Conservation (phyloP, 306 rosid species). For the Pyrus communis region DNA sequence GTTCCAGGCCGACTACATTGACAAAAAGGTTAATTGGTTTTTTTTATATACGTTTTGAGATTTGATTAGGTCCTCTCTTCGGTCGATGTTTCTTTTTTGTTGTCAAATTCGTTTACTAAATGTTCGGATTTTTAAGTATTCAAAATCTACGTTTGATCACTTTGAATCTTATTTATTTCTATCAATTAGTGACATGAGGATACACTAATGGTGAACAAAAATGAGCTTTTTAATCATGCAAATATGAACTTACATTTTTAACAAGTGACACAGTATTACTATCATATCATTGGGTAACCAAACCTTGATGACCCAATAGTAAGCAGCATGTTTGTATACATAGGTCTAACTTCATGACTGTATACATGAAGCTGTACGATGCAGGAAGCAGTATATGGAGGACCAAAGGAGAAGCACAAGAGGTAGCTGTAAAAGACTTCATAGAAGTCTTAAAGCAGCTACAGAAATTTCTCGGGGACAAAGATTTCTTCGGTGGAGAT, state of each 20-base stretch:
- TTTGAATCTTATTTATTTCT: background rate
- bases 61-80: too few species aligned
- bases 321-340: background rate
- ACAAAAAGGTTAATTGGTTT: constrained; percentile 38
- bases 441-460: constrained; percentile 44
- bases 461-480: constrained; percentile 54
- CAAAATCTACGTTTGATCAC: background rate
- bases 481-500: constrained; percentile 49
- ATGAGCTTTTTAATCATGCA: background rate
- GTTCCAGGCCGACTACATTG: constrained; percentile 60
- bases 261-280: background rate
- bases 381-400: constrained; percentile 39
- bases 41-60: too few species aligned
- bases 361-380: constrained; percentile 34
- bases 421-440: constrained; percentile 45
- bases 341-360: background rate
- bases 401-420: constrained; percentile 53
- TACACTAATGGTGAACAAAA: background rate
- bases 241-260: background rate
- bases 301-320: background rate
- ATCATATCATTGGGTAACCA: background rate
- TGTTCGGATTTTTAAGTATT: too few species aligned
- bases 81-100: too few species aligned
- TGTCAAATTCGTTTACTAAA: too few species aligned
- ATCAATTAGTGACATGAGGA: background rate